phyloP scores from a whole-genome alignment of 73 alveolate species.

The Symbiodinium pilosum region DNA sequence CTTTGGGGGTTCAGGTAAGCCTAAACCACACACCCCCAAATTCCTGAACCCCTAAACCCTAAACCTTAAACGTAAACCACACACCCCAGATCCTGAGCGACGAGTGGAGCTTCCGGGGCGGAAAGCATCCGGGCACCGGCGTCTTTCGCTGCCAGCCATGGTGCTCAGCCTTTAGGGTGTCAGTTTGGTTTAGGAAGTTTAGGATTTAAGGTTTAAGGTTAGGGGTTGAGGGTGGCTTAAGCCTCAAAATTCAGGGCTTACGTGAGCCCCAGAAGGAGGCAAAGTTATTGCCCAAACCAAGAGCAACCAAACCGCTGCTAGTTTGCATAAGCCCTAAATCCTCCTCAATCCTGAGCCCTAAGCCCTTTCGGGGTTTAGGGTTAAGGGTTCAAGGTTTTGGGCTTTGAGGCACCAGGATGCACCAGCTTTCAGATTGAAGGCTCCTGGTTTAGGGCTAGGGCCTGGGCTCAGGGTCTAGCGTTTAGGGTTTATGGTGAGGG shows the following conservation, averaged over 20 bases:
- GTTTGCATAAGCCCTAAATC: no score
- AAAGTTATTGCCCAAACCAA: no score
- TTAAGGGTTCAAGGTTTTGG: neutral
- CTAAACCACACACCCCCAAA: no score
- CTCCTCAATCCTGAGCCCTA: no score
- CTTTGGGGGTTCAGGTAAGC: no score
- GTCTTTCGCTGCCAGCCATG: slow-evolving; percentile 31
- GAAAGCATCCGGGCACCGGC: slow-evolving; percentile 35
- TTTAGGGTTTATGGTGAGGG: neutral
- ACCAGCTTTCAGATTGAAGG: no score
- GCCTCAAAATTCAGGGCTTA: neutral
- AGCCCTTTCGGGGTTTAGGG: neutral
- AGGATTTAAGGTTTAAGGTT: neutral
- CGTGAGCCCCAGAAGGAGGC: no score
- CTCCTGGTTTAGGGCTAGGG: neutral
- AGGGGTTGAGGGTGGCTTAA: neutral
- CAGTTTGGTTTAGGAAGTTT: no score
- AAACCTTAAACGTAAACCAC: neutral
- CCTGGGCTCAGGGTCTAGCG: neutral
- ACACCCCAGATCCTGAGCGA: neutral
- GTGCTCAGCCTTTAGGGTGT: no score
- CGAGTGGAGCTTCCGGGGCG: slow-evolving; percentile 77
- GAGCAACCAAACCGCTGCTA: no score
- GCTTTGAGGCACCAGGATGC: neutral
- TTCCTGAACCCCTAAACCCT: neutral